Base-by-base conservation (phyloP, 768 basidiomycete genomes). In the Tephrocybe sp. region DNA sequence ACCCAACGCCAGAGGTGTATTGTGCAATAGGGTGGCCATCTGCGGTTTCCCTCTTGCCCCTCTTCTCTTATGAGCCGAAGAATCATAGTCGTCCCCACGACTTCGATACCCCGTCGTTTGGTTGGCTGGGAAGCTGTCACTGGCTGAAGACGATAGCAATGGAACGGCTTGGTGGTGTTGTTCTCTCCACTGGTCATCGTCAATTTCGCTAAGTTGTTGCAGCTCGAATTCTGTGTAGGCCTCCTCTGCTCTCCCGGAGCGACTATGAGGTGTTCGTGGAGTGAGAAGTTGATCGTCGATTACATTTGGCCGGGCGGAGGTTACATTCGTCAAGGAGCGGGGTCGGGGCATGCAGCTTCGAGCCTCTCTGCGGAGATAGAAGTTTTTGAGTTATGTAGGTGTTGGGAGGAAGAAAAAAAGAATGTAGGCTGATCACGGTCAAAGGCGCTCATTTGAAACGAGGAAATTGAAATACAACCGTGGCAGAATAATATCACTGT, bases 231-330 rank as follows among this genome's bases (percentile, higher is more conserved):
- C 75, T 8, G 73, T 72, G 61, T 75, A 73, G 8, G 71, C 77
- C 60, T 81, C 79, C 60, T 84, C 80, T 43, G 75, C 74, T 60
- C 74, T 72, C 43, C 80, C 83, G 36, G 80, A 73, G 54, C 79
- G 79, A 32, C 80, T 80, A 64, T 79, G 83, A 45, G 84, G 83
- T 23, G 84, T 85, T 49, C 84, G 72, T 2, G 84, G 84, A 14
- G 82, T 84, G 23, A 79, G 65, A 17, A 54, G 41, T 49, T 66
- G 72, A 49, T 72, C 63, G 42, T 74, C 69, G 39, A 68, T 56
- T 31, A 64, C 52, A 55, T 58, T 60, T 48, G 66, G 54, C 30
- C 66, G 57, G 31, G 68, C 66, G 34, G 72, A 69, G 22, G 69
- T 55, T 22, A 71, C 39, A 49, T 68, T 70, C n/a, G 64, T 60